These are phyloP conservation scores for Ogataea angusta DNA, from an alignment of 805 yeast species.

Conservation along the genomic window DNA sequence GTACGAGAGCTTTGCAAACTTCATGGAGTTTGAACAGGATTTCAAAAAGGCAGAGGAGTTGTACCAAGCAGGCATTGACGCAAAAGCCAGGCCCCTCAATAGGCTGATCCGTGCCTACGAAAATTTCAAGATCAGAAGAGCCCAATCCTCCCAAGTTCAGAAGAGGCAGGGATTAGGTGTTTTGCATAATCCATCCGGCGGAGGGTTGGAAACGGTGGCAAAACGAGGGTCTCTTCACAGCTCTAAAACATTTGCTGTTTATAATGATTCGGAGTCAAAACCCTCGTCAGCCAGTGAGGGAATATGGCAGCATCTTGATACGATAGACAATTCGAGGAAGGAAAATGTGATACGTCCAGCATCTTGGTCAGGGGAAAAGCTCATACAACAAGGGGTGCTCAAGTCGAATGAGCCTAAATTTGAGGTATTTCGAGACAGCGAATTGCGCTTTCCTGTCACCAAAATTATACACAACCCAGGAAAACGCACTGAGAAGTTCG, in stretches of 20 bases:
- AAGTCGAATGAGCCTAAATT: conserved; percentile 16
- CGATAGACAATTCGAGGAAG: conserved; percentile 49
- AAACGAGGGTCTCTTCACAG: conserved; percentile 12
- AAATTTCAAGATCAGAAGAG: conserved; percentile 42
- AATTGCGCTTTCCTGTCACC: conserved; percentile 38
- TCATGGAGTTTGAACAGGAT: conserved; percentile 49
- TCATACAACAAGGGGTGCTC: conserved; percentile 39
- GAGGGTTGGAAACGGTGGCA: conserved; percentile 16
- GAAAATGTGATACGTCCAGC: conserved; percentile 57
- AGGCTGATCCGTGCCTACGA: conserved; percentile 42
- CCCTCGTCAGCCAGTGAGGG: conserved; percentile 17
- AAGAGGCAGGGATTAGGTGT: conserved; percentile 9
- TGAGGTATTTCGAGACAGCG: conserved; percentile 39
- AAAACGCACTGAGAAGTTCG: conserved; percentile 56
- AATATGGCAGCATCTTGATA: conserved; percentile 49
- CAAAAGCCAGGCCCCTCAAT: conserved; percentile 61
- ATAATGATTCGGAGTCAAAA: conserved; percentile 4
- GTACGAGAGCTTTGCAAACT: conserved; percentile 76
- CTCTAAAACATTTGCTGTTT: conserved; percentile 20
- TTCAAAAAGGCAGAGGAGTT: conserved; percentile 56
- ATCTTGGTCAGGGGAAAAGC: conserved; percentile 62
- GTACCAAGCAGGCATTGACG: conserved; percentile 53
- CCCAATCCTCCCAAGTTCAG: conserved; percentile 9
- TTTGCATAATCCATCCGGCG: conserved; percentile 23
- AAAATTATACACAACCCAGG: conserved; percentile 55